A percentile compares a stretch with the other conserved stretches of the same genome.
Conservation (phyloP, 1,284 basidiomycete species). For the Sanghuangporus sanghuang region DNA sequence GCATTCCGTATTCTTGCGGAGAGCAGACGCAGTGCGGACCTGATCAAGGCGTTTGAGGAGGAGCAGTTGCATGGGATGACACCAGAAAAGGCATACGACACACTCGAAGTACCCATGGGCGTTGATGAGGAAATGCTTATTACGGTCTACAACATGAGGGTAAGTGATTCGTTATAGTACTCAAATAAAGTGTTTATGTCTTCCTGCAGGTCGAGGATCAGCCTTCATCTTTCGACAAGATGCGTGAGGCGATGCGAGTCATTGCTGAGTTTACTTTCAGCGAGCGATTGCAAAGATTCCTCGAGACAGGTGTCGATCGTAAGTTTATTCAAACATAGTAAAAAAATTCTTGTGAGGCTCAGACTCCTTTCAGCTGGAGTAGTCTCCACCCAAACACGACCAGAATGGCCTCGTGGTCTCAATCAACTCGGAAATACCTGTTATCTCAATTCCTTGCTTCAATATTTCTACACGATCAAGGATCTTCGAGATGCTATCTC, state of each 20-base stretch:
- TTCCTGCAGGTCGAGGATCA: constrained; percentile 60
- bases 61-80: constrained; percentile 59
- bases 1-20: constrained; percentile 63
- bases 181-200: constrained; percentile 12
- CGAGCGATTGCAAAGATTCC: constrained; percentile 59
- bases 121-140: constrained; percentile 75
- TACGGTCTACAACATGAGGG: constrained; percentile 69
- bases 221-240: constrained; percentile 53
- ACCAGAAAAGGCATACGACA: constrained; percentile 65
- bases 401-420: constrained; percentile 77
- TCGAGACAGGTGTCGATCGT: constrained; percentile 70
- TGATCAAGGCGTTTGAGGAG: constrained; percentile 49
- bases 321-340: constrained; percentile 30
- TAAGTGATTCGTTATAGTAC: constrained; percentile 32
- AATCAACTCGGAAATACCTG: constrained; percentile 94
- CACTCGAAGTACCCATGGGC: constrained; percentile 64
- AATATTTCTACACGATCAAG: constrained; percentile 94
- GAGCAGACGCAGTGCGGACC: constrained; percentile 41
- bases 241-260: constrained; percentile 61
- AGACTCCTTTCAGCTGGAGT: constrained; percentile 51
- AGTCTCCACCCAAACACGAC: constrained; percentile 40
- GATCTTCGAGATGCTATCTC: constrained; percentile 76
- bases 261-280: constrained; percentile 73
- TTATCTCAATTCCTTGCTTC: constrained; percentile 84
- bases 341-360: background rate